Percentiles rank a stretch among this genome's conserved stretches.
Evolutionary conservation across 305 asterid species (phyloP).

Genomic region (Euphrasia arctica): DNA sequence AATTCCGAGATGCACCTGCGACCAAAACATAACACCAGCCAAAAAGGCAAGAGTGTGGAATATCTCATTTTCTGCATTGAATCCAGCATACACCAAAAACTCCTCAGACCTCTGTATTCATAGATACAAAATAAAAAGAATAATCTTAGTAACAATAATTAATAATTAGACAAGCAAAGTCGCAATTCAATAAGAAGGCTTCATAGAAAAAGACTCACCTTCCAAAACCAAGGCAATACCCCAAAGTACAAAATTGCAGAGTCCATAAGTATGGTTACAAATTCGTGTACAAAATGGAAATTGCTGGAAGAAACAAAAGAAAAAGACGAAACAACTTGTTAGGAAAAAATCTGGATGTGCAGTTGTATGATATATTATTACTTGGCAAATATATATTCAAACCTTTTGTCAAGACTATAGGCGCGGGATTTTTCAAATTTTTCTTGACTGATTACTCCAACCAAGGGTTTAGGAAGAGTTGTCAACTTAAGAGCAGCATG

Average conservation of each 20-base stretch:
- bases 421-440: conserved; percentile 94
- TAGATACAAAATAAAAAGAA: neutral
- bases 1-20: conserved; percentile 59
- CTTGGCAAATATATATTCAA: conserved; percentile 20
- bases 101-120: conserved; percentile 73
- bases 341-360: conserved; percentile 18
- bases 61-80: conserved; percentile 84
- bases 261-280: conserved; percentile 80
- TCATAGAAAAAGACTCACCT: conserved; percentile 45
- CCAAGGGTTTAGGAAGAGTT: conserved; percentile 74
- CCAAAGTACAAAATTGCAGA: conserved; percentile 75
- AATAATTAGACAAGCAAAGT: conserved; percentile 8
- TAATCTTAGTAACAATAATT: neutral
- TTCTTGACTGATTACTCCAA: conserved; percentile 87
- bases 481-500: conserved; percentile 85
- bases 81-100: conserved; percentile 59
- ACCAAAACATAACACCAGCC: conserved; percentile 96
- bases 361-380: conserved; percentile 4
- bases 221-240: conserved; percentile 96
- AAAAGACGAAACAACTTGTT: conserved; percentile 22
- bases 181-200: conserved; percentile 16
- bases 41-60: conserved; percentile 86
- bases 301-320: conserved; percentile 43
- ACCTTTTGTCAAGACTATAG: conserved; percentile 97
- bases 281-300: conserved; percentile 86